Evolutionary conservation across 306 rosid genomes (phyloP).

Genomic region (Styphnolobium japonicum): DNA sequence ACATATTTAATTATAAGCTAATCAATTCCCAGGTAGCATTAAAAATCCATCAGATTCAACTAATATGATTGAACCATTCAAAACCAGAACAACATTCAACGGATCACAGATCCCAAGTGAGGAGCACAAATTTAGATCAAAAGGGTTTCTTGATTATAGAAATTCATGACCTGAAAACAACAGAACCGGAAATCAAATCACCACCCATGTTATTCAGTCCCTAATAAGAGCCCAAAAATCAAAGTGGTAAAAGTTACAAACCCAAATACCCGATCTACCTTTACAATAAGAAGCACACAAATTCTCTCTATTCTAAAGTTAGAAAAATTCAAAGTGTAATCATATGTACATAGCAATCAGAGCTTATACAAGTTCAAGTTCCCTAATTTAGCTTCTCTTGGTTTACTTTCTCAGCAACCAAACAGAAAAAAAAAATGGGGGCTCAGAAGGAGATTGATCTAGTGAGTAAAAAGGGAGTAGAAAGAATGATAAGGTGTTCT

Average conservation of each 20-base stretch:
- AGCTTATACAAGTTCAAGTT: not conserved
- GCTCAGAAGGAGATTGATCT: too few species aligned
- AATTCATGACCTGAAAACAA: not conserved
- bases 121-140: not conserved
- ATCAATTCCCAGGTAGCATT: not conserved
- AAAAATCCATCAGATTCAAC: not conserved
- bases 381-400: not conserved
- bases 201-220: not conserved
- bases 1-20: not conserved
- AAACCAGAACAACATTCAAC: not conserved
- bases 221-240: not conserved
- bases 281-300: not conserved
- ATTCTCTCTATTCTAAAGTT: not conserved
- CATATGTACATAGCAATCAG: not conserved
- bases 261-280: not conserved
- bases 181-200: not conserved
- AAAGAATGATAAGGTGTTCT: not conserved
- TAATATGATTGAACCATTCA: not conserved
- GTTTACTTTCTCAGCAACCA: not conserved
- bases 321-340: not conserved
- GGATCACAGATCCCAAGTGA: not conserved
- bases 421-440: not conserved
- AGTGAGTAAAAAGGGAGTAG: too few species aligned
- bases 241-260: not conserved
- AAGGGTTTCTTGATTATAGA: not conserved